Evolutionary conservation across 805 yeast genomes (phyloP), one percentile per base, ranked within the genome.

Genomic region (Kodamaea jinghongensis): DNA sequence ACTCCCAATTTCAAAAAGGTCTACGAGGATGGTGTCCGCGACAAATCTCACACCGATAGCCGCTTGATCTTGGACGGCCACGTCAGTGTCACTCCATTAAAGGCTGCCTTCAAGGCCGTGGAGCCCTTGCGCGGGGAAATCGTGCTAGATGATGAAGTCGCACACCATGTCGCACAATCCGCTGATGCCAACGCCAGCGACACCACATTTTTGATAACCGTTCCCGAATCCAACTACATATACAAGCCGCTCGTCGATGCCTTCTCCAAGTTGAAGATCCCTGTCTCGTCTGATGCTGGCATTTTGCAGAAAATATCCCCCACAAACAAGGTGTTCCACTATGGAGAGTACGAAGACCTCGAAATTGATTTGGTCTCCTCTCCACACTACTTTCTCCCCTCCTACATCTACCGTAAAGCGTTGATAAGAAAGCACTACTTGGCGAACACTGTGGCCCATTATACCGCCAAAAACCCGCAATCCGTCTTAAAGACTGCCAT

Each of bases 361-460:
- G 86, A 90, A 53, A 76, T 89, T 54, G 97, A 90, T 50, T 59
- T 74, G 43, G 51, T 83, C 25, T 65, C 68, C 51, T 67, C 73
- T 0, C 38, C 49, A 2, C 63, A 67, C 17, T 90, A 89, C 58
- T 65, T 79, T 39, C 70, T 85, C 2, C 86, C 90, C 45, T 80
- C 96, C 2, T 91, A 87, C 58, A 78, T 89, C 30, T 91, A 85
- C 60, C 72, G 99, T 50, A 93, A 93, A 57, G 96, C 91, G 0
- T 64, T 93, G 40, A 93, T 91, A 35, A 75, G 99, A 45, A 93
- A 93, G 59, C 95, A 93, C 60, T 90, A 80, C 52, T 66, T 93
- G 44, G 78, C 93, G n/a, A 82, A 87, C 52, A 86, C 96, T 0
- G 74, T 93, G n/a, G 83, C 78, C 36, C 76, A 79, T 42, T 90